Conservation (phyloP, 768 basidiomycete genomes). For the Rhizopogon vesiculosus region DNA sequence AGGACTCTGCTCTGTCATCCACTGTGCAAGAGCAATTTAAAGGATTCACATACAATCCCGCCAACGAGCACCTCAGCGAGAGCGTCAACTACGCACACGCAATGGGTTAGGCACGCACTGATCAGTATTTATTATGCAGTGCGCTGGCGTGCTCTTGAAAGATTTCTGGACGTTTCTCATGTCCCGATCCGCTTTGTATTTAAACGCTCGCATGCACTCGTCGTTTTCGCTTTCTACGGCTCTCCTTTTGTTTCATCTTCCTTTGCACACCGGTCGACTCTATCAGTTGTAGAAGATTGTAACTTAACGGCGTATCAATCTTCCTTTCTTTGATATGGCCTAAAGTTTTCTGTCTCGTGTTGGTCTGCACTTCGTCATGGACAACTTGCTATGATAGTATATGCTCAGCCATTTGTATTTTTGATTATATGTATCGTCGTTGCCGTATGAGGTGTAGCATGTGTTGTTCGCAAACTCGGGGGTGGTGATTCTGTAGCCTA, state of each 20-base stretch:
- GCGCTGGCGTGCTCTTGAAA: slow-evolving; percentile 1
- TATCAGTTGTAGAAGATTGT: not conserved
- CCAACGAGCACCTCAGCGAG: slow-evolving; percentile 80
- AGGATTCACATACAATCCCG: slow-evolving; percentile 86
- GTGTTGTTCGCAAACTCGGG: not conserved
- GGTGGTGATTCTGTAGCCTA: too few species aligned
- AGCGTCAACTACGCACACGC: slow-evolving; percentile 60
- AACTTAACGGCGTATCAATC: not conserved
- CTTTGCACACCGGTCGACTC: too few species aligned
- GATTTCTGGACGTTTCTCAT: not conserved
- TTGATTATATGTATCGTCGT: not conserved
- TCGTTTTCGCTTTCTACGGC: not conserved
- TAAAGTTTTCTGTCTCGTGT: not conserved
- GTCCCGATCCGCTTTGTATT: slow-evolving; percentile 1
- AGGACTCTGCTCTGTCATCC: slow-evolving; percentile 87
- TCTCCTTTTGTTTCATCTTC: not conserved
- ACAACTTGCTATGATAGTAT: not conserved
- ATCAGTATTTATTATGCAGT: not conserved
- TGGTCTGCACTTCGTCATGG: not conserved
- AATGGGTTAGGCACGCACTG: slow-evolving; percentile 21
- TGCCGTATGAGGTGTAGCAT: not conserved
- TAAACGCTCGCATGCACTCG: not conserved
- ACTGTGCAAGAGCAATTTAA: slow-evolving; percentile 96
- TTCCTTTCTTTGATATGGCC: not conserved
- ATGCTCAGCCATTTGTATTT: not conserved